Evolutionary conservation across 2,329 filamentous ascomycete species (phyloP), one percentile per base, ranked within the genome.

Genomic region (Sarocladium oryzae): DNA sequence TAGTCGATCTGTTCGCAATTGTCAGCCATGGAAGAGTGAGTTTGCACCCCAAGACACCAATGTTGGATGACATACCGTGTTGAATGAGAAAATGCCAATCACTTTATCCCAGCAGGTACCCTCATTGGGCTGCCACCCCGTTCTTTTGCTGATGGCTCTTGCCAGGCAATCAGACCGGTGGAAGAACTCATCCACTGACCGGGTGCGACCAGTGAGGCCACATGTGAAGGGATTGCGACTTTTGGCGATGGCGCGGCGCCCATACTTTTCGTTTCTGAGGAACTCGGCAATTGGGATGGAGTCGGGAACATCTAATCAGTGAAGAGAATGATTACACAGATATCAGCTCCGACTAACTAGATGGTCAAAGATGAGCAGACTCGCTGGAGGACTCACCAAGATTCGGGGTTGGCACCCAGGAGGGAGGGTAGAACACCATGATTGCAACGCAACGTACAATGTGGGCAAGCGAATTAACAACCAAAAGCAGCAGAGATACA

Each of bases 71-170:
- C 62, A 54, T 55, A 72, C 65, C 28, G 86, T 86, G 60, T 92
- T 92, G 55, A 88, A 65, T 16, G 82, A 82, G 67, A 86, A 91
- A 37, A 89, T 73, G 4, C 75, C 82, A 40, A 86, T 68, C 24
- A 89, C 82, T 67, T 90, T 91, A 58, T 90, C 86, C 82, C 84
- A 90, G 60, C 88, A 84, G 0, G 80, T 78, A 5, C 84, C 86
- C 50, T 80, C 64, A 58, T 88, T 86, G 2, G 84, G 79, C 20
- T 74, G 62, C 81, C 86, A 89, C 52, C 79, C 82, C 53, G 90
- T 76, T 56, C 88, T 81, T 63, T 86, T 83, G 36, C 79, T 77
- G 30, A 95, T 69, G 20, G 79, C 84, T 53, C 85, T 78, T 15
- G 88, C 78, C 20, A 93, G 74, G 50, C 71, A 74, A 24, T 89